Base-by-base conservation (phyloP, 2,329 filamentous ascomycete species). In the Hypoxylon sp. region DNA sequence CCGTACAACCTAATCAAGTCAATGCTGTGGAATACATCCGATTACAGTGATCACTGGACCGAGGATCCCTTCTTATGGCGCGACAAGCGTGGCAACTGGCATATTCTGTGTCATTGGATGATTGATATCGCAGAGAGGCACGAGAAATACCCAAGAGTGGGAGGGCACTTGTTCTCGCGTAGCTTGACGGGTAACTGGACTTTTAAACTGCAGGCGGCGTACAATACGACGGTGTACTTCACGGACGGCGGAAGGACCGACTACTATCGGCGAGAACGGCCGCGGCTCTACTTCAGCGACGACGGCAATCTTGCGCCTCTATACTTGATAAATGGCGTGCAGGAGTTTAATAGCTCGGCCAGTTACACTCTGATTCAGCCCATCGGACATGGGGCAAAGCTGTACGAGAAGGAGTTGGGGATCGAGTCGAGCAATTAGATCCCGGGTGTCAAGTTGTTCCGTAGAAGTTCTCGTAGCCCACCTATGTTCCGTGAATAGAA, bases 261-360 rank as follows among this genome's bases (percentile, higher is more conserved):
- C 3, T 83, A 80, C 36, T 81, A 82, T 55, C 77, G 84, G 1
- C 73, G 84, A 11, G 84, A 86, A 68, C 74, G 84, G 1, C 82
- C 84, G 0, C 84, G 85, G 76, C 51, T 86, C 4, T 83, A 81
- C 56, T 85, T 85, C 17, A 84, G 82, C 61, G 74, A 79, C 1
- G 83, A 85, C 63, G 80, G 80, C 0, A 61, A 79, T n/a, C 76
- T 83, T 77, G 82, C 77, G 13, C 83, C 84, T 2, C 65, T 86
- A 45, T 84, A 84, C 58, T 53, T 86, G 64, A 75, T 80, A 1
- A 85, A 79, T 34, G 84, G 84, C 0, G 83, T 86, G 1, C 83
- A 85, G 63, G 79, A 80, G 63, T 75, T 79, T 45, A 73, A 75
- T 38, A 76, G 53, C 43, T 68, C 67, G 9, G 69, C 61, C 5